Conservation (phyloP, 129 eudicot genomes). For the Lactuca sativa region DNA sequence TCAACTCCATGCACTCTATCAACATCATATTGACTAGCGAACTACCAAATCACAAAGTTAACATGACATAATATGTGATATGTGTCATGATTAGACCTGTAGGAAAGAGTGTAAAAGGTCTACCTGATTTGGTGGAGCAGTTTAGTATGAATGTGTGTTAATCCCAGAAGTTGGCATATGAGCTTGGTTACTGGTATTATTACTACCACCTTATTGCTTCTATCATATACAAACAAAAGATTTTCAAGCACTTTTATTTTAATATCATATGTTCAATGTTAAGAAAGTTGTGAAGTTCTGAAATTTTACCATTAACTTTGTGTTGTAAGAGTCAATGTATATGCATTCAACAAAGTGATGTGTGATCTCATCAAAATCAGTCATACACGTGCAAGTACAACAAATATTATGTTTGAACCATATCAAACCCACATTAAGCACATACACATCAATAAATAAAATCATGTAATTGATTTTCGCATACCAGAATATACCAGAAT, state of each 20-base stretch:
- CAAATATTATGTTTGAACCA: too few relatives aligned
- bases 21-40: slow-evolving; percentile 36
- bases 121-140: slow-evolving; percentile 76
- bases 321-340: slow-evolving; percentile 59
- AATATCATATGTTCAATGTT: not conserved
- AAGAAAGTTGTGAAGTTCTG: not conserved
- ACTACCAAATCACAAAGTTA: slow-evolving; percentile 34
- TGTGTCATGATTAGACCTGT: not conserved
- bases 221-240: slow-evolving; percentile 14
- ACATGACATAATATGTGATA: not conserved
- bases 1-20: slow-evolving; percentile 53
- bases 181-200: slow-evolving; percentile 21
- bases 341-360: slow-evolving; percentile 78
- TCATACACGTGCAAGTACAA: slow-evolving; percentile 70
- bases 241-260: slow-evolving; percentile 2
- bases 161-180: too few relatives aligned
- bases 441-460: too few relatives aligned
- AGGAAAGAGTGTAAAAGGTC: slow-evolving; percentile 15
- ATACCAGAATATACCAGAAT: too few relatives aligned
- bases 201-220: slow-evolving; percentile 44
- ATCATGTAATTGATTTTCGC: too few relatives aligned
- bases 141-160: too few relatives aligned
- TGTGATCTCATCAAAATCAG: slow-evolving; percentile 71
- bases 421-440: too few relatives aligned
- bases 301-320: slow-evolving; percentile 50